A percentile compares a stretch with the other conserved stretches of the same genome.
These are phyloP conservation scores for Backusella tuberculispora DNA, from an alignment of 192 early-diverging fungal genomes.

Conservation along the genomic window DNA sequence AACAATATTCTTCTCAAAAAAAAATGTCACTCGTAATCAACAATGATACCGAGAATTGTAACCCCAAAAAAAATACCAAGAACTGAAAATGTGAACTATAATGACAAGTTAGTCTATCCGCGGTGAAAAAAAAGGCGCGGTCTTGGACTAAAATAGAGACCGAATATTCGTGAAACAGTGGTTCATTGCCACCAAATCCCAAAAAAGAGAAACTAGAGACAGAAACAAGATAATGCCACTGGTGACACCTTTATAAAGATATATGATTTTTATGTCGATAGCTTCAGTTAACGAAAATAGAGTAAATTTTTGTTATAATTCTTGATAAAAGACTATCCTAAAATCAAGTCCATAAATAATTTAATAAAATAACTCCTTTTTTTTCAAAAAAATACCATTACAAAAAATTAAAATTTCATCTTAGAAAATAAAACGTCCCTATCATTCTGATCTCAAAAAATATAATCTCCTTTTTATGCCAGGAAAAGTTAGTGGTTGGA, in stretches of 20 bases:
- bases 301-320: too few relatives aligned
- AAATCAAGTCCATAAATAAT: too few relatives aligned
- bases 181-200: neutral
- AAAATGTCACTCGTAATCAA: neutral
- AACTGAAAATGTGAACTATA: neutral
- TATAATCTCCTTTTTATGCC: too few relatives aligned
- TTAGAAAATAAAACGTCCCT: too few relatives aligned
- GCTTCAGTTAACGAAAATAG: too few relatives aligned
- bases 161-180: neutral
- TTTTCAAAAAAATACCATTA: too few relatives aligned
- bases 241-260: neutral
- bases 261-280: neutral
- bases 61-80: neutral
- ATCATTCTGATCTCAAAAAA: too few relatives aligned
- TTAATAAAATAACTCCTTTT: too few relatives aligned
- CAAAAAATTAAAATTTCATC: too few relatives aligned
- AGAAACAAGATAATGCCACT: neutral
- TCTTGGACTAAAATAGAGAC: neutral
- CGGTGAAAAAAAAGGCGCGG: neutral
- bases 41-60: neutral
- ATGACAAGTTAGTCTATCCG: neutral
- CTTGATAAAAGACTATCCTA: too few relatives aligned
- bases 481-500: too few relatives aligned
- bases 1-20: neutral
- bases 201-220: neutral